Evolutionary conservation across 805 yeast species (phyloP).

Genomic region (Lachancea mirantina): DNA sequence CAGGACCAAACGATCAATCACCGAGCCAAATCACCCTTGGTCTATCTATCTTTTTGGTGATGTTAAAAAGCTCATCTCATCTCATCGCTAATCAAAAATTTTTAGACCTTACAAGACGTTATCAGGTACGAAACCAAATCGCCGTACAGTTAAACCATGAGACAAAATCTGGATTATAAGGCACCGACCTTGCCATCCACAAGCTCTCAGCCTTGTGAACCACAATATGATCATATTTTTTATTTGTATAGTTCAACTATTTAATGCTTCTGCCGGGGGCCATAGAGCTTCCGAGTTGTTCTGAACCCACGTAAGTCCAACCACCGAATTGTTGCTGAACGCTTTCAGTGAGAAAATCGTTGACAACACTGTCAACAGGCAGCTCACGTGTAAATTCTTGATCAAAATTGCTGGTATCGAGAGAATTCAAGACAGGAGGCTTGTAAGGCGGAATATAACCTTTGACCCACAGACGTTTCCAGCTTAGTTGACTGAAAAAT

Average conservation of each 20-base stretch:
- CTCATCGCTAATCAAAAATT: conserved; percentile 12
- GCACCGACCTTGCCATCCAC: no score
- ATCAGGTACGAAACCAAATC: background rate
- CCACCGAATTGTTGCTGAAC: conserved; percentile 99
- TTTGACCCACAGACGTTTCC: conserved; percentile 75
- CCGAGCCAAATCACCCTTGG: no score
- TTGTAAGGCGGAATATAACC: conserved; percentile 93
- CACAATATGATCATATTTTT: no score
- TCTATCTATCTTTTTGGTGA: no score
- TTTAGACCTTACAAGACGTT: conserved; percentile 6
- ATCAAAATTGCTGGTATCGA: conserved; percentile 92
- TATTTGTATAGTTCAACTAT: conserved; percentile 1
- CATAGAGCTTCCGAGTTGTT: conserved; percentile 35
- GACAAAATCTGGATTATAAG: no score
- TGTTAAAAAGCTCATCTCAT: conserved; percentile 10
- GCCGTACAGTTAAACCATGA: no score
- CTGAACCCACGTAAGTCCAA: conserved; percentile 88
- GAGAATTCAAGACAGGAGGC: conserved; percentile 78
- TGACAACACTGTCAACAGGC: conserved; percentile 93
- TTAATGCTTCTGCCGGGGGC: conserved; percentile 29
- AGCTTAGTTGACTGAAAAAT: conserved; percentile 83
- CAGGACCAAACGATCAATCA: no score
- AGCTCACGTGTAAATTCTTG: conserved; percentile 85
- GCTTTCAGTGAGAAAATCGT: conserved; percentile 81
- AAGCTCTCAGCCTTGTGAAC: no score